Percentiles rank a stretch among this genome's conserved stretches.
Conservation (phyloP, 2,329 filamentous ascomycete species). For the Camptophora hylomeconis region DNA sequence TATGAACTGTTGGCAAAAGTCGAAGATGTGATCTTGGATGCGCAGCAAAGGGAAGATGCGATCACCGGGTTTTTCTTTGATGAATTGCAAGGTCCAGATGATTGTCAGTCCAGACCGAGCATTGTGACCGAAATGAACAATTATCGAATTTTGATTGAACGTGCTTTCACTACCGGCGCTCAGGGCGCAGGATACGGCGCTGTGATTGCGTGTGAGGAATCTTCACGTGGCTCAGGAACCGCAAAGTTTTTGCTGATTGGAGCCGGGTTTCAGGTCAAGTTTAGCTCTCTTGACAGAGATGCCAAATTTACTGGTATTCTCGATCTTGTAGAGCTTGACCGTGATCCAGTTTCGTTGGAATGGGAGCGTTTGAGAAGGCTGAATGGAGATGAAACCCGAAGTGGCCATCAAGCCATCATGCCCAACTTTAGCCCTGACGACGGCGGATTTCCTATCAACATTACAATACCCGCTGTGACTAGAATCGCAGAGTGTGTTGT, state of each 20-base stretch:
- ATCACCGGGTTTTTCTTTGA: slow-evolving; percentile 29
- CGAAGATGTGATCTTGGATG: slow-evolving; percentile 25
- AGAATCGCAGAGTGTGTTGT: slow-evolving; percentile 30
- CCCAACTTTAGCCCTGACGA: slow-evolving; percentile 44
- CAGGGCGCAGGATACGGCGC: slow-evolving; percentile 30
- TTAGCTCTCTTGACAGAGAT: slow-evolving; percentile 19
- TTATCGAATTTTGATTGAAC: slow-evolving; percentile 29
- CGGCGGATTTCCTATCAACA: slow-evolving; percentile 41
- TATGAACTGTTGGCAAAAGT: slow-evolving; percentile 28
- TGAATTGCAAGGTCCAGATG: too few relatives aligned
- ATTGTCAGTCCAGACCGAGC: too few relatives aligned
- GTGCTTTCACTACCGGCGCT: slow-evolving; percentile 34
- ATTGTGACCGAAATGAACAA: slow-evolving; percentile 24
- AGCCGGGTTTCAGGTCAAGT: slow-evolving; percentile 31
- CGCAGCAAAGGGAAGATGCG: slow-evolving; percentile 23
- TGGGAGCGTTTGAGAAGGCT: slow-evolving; percentile 24
- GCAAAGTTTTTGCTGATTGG: slow-evolving; percentile 32
- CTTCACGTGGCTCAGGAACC: slow-evolving; percentile 23
- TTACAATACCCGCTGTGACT: slow-evolving; percentile 41
- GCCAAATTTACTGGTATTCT: slow-evolving; percentile 32
- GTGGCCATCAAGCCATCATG: slow-evolving; percentile 40
- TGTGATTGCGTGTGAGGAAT: too few relatives aligned
- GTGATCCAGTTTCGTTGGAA: slow-evolving; percentile 25
- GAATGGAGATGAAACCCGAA: slow-evolving; percentile 35
- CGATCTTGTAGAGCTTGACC: slow-evolving; percentile 28